These are phyloP conservation scores for Pezicula carpinea DNA, from an alignment of 2,329 filamentous ascomycete genomes.

Conservation along the genomic window DNA sequence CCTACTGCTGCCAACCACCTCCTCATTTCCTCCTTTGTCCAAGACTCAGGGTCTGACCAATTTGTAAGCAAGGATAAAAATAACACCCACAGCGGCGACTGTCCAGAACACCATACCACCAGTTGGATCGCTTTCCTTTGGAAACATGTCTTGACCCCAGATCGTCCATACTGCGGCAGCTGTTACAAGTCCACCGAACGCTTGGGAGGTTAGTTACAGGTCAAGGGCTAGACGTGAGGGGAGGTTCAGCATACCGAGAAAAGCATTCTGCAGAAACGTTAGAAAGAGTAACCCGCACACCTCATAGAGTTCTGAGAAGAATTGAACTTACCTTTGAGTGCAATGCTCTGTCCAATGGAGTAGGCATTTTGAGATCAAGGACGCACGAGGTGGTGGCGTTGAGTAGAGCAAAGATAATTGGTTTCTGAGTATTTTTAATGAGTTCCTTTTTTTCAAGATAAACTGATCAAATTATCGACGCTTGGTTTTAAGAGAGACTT, in stretches of 20 bases:
- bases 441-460: too few relatives aligned
- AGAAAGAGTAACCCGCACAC: conserved; percentile 1
- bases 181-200: conserved; percentile 77
- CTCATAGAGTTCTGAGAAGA: neutral
- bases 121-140: conserved; percentile 67
- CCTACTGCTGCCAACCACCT: conserved; percentile 78
- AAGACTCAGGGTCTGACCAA: conserved; percentile 55
- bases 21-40: conserved; percentile 76
- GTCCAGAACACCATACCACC: conserved; percentile 49
- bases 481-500: too few relatives aligned
- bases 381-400: conserved; percentile 1
- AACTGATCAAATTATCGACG: too few relatives aligned
- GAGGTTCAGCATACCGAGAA: conserved; percentile 50
- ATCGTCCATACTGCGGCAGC: conserved; percentile 80
- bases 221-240: neutral
- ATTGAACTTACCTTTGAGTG: conserved; percentile 57
- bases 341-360: conserved; percentile 62
- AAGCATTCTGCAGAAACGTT: conserved; percentile 50
- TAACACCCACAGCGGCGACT: neutral
- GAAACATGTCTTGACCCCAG: conserved; percentile 80
- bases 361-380: conserved; percentile 53
- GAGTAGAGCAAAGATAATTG: neutral
- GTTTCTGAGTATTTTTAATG: too few relatives aligned
- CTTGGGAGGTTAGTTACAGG: conserved; percentile 35
- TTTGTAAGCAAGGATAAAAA: neutral